Percentiles rank a stretch among this genome's conserved stretches.
phyloP scores from a whole-genome alignment of 2,329 filamentous ascomycete genomes.

The Clarireedia monteithiana region DNA sequence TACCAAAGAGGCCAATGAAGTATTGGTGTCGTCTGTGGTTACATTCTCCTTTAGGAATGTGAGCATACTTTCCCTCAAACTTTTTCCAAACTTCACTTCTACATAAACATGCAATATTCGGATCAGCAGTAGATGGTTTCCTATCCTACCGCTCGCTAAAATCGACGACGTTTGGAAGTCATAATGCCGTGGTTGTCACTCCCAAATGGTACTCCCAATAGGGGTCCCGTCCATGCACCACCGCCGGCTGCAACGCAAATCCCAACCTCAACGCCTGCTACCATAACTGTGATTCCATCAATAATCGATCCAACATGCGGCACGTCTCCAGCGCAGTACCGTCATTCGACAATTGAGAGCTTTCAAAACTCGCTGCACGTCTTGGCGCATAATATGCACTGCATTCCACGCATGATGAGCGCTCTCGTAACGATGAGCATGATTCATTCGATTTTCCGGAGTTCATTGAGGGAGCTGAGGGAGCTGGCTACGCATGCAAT shows the following conservation, averaged over 20 bases:
- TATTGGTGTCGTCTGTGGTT: not conserved
- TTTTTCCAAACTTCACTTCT: not conserved
- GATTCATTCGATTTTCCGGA: not conserved
- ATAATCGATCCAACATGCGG: conserved; percentile 16
- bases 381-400: conserved; percentile 9
- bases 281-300: conserved; percentile 13
- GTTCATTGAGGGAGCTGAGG: conserved; percentile 1
- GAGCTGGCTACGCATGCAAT: conserved; percentile 11
- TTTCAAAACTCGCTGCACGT: conserved; percentile 5
- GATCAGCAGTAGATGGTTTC: not conserved
- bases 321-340: conserved; percentile 9
- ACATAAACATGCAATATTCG: conserved; percentile 2
- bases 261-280: not conserved
- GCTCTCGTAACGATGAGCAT: conserved; percentile 1
- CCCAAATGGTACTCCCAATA: not conserved
- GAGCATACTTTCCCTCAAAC: not conserved
- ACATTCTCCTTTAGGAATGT: conserved; percentile 10
- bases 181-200: conserved; percentile 12
- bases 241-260: not conserved
- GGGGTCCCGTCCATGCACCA: not conserved
- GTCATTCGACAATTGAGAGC: conserved; percentile 2
- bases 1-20: not conserved
- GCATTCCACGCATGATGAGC: conserved; percentile 10
- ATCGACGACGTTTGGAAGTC: not conserved
- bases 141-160: not conserved